Conservation (phyloP, 1,284 basidiomycete species). For the Ustanciosporium gigantosporum region DNA sequence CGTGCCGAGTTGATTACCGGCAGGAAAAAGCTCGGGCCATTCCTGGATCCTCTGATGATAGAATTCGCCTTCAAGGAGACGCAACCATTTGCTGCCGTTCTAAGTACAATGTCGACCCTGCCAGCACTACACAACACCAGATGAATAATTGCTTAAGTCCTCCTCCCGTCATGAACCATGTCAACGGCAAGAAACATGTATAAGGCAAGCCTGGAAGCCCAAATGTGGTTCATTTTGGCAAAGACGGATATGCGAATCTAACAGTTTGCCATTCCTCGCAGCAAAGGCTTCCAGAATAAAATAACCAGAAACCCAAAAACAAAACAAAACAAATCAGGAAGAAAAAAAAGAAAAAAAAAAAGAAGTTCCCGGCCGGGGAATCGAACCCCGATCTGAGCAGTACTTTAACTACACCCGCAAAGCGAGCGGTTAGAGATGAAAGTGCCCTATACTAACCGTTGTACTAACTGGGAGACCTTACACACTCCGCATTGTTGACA, state of each 20-base stretch:
- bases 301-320: neutral
- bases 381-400: conserved; percentile 39
- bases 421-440: neutral
- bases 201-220: no score
- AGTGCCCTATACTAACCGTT: conserved; percentile 4
- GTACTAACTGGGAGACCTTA: conserved; percentile 1
- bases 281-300: neutral
- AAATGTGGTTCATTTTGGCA: no score
- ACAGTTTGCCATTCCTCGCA: neutral
- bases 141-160: no score
- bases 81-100: no score
- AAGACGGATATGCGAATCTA: neutral
- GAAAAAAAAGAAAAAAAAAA: neutral
- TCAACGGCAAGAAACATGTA: neutral
- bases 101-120: no score
- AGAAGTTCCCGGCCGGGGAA: conserved; percentile 30
- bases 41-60: no score
- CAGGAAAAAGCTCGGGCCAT: no score
- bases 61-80: no score
- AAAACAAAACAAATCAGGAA: neutral
- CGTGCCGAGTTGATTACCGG: no score
- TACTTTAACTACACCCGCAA: neutral
- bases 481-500: neutral
- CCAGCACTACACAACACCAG: no score
- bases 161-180: neutral